Evolutionary conservation across 1,284 basidiomycete genomes (phyloP).

Genomic region (Melampsora larici-populina): DNA sequence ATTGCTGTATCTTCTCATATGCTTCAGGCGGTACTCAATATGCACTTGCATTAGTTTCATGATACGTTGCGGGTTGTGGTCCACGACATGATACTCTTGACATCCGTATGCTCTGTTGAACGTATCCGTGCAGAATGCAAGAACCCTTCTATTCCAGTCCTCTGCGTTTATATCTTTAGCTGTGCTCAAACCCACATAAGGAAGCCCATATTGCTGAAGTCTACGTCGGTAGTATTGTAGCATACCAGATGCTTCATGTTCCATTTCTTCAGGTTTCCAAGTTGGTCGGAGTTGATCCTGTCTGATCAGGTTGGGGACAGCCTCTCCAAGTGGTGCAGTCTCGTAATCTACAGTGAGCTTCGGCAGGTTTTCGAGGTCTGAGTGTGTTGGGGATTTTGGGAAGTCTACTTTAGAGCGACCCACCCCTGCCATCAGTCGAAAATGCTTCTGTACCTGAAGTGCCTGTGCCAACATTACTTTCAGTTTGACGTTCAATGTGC

Average conservation of each 20-base stretch:
- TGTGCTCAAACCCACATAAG: no score
- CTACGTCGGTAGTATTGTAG: not conserved
- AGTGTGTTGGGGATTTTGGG: conserved; percentile 6
- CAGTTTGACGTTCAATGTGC: no score
- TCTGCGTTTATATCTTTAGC: not conserved
- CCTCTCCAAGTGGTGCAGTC: no score
- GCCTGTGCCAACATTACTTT: not conserved
- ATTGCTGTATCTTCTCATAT: no score
- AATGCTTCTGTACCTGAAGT: not conserved
- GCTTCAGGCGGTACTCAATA: no score
- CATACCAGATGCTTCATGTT: not conserved
- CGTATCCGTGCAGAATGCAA: conserved; percentile 16
- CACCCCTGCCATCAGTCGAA: not conserved
- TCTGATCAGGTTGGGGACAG: no score
- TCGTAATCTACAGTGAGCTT: not conserved
- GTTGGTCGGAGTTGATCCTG: not conserved
- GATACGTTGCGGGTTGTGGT: not conserved
- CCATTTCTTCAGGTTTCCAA: conserved; percentile 11
- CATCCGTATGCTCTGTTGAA: not conserved
- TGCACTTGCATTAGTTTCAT: no score
- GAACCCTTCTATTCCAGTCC: conserved; percentile 12
- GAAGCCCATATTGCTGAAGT: conserved; percentile 7
- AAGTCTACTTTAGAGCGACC: conserved; percentile 8
- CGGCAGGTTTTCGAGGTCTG: conserved; percentile 11
- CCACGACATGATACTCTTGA: not conserved